Evolutionary conservation across 2,329 filamentous ascomycete species (phyloP).

Genomic region (Thielaviopsis musarum): DNA sequence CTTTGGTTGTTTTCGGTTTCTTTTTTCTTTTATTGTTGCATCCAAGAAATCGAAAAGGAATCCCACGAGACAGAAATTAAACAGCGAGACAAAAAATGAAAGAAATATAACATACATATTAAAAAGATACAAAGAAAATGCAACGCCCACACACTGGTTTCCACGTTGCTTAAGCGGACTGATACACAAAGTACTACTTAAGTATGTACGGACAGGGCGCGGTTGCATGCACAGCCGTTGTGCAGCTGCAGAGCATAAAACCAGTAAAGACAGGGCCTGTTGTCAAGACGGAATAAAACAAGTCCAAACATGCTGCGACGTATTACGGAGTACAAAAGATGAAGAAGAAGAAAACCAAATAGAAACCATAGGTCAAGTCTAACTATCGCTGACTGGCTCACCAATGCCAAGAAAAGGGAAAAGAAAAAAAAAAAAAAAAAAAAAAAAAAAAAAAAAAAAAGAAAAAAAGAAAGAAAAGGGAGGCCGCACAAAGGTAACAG

Average conservation of each 20-base stretch:
- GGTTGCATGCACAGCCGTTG: background rate
- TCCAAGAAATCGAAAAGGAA: background rate
- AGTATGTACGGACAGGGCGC: background rate
- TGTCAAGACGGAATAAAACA: too few relatives aligned
- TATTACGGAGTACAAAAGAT: too few relatives aligned
- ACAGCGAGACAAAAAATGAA: too few relatives aligned
- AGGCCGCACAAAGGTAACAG: background rate
- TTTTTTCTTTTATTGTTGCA: background rate
- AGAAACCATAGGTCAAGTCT: background rate
- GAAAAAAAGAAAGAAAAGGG: background rate
- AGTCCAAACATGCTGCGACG: too few relatives aligned
- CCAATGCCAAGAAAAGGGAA: background rate
- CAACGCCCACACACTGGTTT: constrained; percentile 1
- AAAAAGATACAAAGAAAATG: background rate
- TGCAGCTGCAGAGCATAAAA: too few relatives aligned
- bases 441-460: background rate
- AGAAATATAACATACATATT: too few relatives aligned
- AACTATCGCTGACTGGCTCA: background rate
- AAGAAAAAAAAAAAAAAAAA: background rate
- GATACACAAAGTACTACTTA: background rate
- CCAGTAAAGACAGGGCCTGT: too few relatives aligned
- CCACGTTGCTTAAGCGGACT: background rate
- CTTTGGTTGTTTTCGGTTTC: background rate
- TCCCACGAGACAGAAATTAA: background rate
- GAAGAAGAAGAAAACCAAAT: background rate